Base-by-base conservation (phyloP, 176 grass and related monocot genomes). In the Raddia guianensis region DNA sequence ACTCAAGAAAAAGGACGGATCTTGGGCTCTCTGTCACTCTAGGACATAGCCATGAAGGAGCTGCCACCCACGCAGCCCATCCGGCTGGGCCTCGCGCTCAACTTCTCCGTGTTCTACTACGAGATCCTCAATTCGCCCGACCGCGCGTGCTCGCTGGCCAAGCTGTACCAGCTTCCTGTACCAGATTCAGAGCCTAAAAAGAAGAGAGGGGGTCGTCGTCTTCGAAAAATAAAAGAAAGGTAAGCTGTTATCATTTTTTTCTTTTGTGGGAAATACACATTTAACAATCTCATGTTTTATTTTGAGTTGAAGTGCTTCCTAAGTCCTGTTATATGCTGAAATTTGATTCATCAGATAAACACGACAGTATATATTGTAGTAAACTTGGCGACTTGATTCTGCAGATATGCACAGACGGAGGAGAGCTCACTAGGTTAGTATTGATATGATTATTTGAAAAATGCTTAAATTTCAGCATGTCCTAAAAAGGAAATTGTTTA, bases 81-180 rank as follows among this genome's bases (percentile, higher is more conserved):
- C 75, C 84, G 91, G 20, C 83, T 94, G 58, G 94, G 27, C 16
- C 85, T 97, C 84, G 91, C 90, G 16, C 90, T 97, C 50, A 97
- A 97, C 86, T 92, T 94, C 91, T 97, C 91, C 51, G 90, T 97
- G 65, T 97, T 97, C 86, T 97, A 92, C 86, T 97, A 97, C 64
- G 94, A 97, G 91, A 97, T 97, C 85, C 89, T 97, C 67, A 97
- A 94, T 85, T 97, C 94, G 34, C 87, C 94, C 1, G 94, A 97
- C 80, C 91, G 89, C 76, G 94, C 89, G 48, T 97, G 94, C 81
- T 76, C 82, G 76, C 91, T 97, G 48, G 94, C 94, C 71, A 94
- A 97, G 73, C 91, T n/a, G n/a, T n/a, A n/a, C n/a, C 95, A 90
- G 72, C 90, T 98, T 73, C 90, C 95, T 40, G 90, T 98, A 77